Evolutionary conservation across 1,139 yeast species (phyloP).

Genomic region (Geotrichum australiense): DNA sequence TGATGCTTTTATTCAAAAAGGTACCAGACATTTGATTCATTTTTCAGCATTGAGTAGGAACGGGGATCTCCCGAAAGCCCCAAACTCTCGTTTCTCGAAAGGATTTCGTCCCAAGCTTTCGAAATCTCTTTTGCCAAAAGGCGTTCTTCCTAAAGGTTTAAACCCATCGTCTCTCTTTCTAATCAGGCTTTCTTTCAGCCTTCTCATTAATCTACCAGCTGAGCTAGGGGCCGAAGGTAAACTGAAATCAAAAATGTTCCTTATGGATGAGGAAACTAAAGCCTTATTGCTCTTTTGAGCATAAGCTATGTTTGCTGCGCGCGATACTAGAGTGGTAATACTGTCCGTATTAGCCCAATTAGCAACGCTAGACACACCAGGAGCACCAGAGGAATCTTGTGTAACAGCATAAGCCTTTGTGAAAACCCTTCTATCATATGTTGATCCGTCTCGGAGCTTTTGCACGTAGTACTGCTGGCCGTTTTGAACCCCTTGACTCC

Average conservation of each 20-base stretch:
- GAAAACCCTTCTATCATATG: slow-evolving; percentile 14
- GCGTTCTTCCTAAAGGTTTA: neutral
- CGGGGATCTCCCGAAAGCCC: too few relatives aligned
- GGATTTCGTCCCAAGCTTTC: neutral
- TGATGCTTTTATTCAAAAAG: too few relatives aligned
- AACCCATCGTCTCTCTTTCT: neutral
- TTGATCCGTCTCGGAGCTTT: slow-evolving; percentile 3
- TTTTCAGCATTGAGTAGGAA: too few relatives aligned
- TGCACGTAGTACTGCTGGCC: slow-evolving; percentile 12
- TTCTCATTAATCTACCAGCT: neutral
- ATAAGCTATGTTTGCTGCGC: slow-evolving; percentile 14
- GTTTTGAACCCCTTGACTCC: neutral
- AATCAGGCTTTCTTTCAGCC: neutral
- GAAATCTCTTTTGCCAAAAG: slow-evolving; percentile 1
- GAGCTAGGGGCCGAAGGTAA: slow-evolving; percentile 10
- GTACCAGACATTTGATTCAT: too few relatives aligned
- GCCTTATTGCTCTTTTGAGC: neutral
- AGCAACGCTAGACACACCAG: slow-evolving; percentile 8
- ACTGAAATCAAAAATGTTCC: slow-evolving; percentile 9
- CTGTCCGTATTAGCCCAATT: slow-evolving; percentile 13
- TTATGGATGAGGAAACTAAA: slow-evolving; percentile 11
- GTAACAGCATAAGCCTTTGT: slow-evolving; percentile 5
- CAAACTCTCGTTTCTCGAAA: too few relatives aligned
- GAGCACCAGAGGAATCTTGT: slow-evolving; percentile 9
- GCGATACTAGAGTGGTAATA: slow-evolving; percentile 15